Conservation (phyloP, 2,329 filamentous ascomycete genomes). For the Fusarium compactum region DNA sequence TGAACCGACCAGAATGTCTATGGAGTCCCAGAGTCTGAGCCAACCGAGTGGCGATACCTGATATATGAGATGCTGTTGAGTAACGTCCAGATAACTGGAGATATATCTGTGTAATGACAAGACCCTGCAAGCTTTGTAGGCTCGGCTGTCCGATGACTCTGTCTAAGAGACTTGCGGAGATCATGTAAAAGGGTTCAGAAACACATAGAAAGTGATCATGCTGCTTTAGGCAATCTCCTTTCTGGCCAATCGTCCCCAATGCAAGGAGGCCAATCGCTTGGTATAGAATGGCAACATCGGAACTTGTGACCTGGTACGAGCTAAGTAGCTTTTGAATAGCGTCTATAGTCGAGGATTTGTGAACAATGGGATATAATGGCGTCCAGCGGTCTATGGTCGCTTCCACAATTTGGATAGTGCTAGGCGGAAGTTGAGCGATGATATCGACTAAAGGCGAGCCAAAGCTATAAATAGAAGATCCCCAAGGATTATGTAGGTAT, state of each 20-base stretch:
- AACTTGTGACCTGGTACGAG: background rate
- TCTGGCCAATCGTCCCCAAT: slow-evolving; percentile 33
- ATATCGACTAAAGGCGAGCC: slow-evolving; percentile 11
- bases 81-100: slow-evolving; percentile 42
- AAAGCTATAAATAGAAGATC: background rate
- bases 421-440: slow-evolving; percentile 22
- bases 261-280: slow-evolving; percentile 39
- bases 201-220: slow-evolving; percentile 42
- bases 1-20: slow-evolving; percentile 45
- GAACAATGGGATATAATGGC: slow-evolving; percentile 30
- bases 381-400: slow-evolving; percentile 28
- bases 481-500: slow-evolving; percentile 41
- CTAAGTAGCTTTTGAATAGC: slow-evolving; percentile 7
- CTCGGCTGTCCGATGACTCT: slow-evolving; percentile 31
- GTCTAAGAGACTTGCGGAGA: slow-evolving; percentile 31
- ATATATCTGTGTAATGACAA: slow-evolving; percentile 43
- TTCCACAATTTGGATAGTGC: slow-evolving; percentile 30
- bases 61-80: slow-evolving; percentile 39
- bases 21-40: slow-evolving; percentile 45
- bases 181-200: slow-evolving; percentile 39
- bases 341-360: slow-evolving; percentile 37
- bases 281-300: slow-evolving; percentile 18
- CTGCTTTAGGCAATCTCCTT: slow-evolving; percentile 7
- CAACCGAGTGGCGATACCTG: slow-evolving; percentile 42
- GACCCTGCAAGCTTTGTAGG: slow-evolving; percentile 38